A percentile compares a stretch with the other conserved stretches of the same genome.
phyloP scores from a whole-genome alignment of 2,329 filamentous ascomycete species.

The Setomelanomma holmii region DNA sequence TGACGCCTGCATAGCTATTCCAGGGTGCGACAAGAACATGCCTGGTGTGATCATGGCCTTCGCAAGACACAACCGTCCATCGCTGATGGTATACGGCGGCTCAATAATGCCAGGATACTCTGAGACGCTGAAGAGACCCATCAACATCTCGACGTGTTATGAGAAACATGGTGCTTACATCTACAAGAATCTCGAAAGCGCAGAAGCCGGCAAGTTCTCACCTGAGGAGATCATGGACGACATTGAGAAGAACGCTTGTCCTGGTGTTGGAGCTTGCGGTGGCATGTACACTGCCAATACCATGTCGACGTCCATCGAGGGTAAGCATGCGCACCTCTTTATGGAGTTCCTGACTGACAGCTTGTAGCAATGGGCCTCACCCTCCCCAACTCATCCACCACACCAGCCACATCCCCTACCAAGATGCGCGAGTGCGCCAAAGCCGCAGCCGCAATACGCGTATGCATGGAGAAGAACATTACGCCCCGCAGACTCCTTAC shows the following conservation, averaged over 20 bases:
- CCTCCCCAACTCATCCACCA: slow-evolving; percentile 83
- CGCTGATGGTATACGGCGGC: slow-evolving; percentile 97
- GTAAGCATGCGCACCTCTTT: slow-evolving; percentile 6
- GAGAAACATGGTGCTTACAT: slow-evolving; percentile 84
- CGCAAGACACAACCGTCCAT: slow-evolving; percentile 91
- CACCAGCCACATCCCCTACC: slow-evolving; percentile 78
- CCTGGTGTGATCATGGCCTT: slow-evolving; percentile 73
- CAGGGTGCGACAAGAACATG: slow-evolving; percentile 99
- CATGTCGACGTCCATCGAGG: slow-evolving; percentile 87
- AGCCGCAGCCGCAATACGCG: slow-evolving; percentile 77
- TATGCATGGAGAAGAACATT: slow-evolving; percentile 83
- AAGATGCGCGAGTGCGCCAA: slow-evolving; percentile 88
- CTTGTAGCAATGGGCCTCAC: slow-evolving; percentile 77
- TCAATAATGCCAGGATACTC: slow-evolving; percentile 92
- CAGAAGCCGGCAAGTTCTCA: slow-evolving; percentile 42
- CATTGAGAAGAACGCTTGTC: slow-evolving; percentile 91
- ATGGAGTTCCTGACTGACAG: slow-evolving; percentile 7
- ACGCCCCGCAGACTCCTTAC: slow-evolving; percentile 81
- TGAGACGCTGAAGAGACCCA: slow-evolving; percentile 69
- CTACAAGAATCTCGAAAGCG: slow-evolving; percentile 76
- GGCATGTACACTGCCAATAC: slow-evolving; percentile 76
- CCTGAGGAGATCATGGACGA: slow-evolving; percentile 88
- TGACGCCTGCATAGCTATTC: slow-evolving; percentile 94
- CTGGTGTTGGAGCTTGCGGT: slow-evolving; percentile 81
- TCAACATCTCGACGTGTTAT: slow-evolving; percentile 70